Evolutionary conservation across 352 stramenopile genomes (phyloP).

Genomic region (Thalassiosira livingstoniorum): DNA sequence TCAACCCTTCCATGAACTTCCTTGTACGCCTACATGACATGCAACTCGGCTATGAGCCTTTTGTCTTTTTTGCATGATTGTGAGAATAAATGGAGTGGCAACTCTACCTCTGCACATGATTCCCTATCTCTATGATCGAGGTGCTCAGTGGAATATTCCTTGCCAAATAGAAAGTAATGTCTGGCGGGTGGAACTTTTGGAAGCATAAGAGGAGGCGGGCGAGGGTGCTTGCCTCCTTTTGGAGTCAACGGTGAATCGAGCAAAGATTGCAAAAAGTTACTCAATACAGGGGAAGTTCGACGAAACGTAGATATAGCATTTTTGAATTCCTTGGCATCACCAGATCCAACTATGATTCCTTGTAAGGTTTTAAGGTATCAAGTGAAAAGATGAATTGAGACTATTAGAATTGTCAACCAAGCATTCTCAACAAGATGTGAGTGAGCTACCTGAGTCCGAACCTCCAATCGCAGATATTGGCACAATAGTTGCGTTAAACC

Average conservation of each 20-base stretch:
- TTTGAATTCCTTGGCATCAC: neutral
- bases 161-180: constrained; percentile 85
- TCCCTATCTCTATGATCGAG: constrained; percentile 70
- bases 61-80: no score
- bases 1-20: constrained; percentile 61
- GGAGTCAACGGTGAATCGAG: constrained; percentile 33
- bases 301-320: constrained; percentile 54
- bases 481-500: constrained; percentile 85
- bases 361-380: no score
- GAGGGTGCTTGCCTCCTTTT: constrained; percentile 52
- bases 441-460: constrained; percentile 60
- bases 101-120: constrained; percentile 57
- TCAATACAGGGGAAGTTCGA: constrained; percentile 57
- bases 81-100: no score
- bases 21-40: no score
- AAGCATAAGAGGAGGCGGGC: constrained; percentile 61
- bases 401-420: no score
- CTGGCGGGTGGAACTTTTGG: constrained; percentile 61
- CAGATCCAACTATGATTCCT: neutral
- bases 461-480: constrained; percentile 80
- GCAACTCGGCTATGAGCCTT: no score
- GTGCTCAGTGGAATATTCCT: constrained; percentile 62
- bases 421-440: no score
- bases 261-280: constrained; percentile 58
- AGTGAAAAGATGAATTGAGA: no score